Percentiles rank a stretch among this genome's conserved stretches.
These are phyloP conservation scores for Pseudocercospora pini-densiflorae DNA, from an alignment of 2,329 filamentous ascomycete species.

Conservation along the genomic window DNA sequence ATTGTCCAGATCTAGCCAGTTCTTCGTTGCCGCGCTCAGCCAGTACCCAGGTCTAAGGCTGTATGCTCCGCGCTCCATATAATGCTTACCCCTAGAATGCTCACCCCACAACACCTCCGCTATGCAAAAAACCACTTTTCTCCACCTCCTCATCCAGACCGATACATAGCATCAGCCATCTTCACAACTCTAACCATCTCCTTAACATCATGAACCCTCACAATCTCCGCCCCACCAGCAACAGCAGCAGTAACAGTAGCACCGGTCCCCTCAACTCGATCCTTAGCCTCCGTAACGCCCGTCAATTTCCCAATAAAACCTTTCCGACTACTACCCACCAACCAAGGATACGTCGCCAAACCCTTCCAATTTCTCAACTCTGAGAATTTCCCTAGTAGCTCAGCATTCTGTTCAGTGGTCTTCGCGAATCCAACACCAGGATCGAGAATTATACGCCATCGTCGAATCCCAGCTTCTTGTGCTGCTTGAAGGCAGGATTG, in stretches of 20 bases:
- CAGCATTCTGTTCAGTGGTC: conserved; percentile 76
- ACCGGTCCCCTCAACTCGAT: conserved; percentile 83
- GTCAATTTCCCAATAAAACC: conserved; percentile 84
- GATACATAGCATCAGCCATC: conserved; percentile 84
- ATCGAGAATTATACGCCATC: conserved; percentile 95
- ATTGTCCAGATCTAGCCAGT: no score
- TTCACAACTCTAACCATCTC: conserved; percentile 84
- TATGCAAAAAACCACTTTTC: neutral
- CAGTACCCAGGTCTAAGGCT: neutral
- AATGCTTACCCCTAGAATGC: neutral
- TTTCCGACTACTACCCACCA: conserved; percentile 88
- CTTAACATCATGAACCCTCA: conserved; percentile 86
- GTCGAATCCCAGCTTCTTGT: conserved; percentile 78
- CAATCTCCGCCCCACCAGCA: conserved; percentile 85
- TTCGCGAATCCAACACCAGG: conserved; percentile 96
- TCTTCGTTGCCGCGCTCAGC: no score
- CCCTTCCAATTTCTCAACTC: conserved; percentile 59
- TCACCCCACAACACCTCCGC: neutral
- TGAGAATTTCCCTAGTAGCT: conserved; percentile 73
- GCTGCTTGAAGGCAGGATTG: conserved; percentile 72
- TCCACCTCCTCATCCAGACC: neutral
- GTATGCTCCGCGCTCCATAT: neutral
- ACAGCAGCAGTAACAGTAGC: conserved; percentile 85
- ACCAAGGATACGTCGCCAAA: conserved; percentile 77
- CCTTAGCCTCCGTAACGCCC: conserved; percentile 69